A percentile compares a stretch with the other conserved stretches of the same genome.
Evolutionary conservation across 2,329 filamentous ascomycete genomes (phyloP).

Genomic region (Fusarium concolor): DNA sequence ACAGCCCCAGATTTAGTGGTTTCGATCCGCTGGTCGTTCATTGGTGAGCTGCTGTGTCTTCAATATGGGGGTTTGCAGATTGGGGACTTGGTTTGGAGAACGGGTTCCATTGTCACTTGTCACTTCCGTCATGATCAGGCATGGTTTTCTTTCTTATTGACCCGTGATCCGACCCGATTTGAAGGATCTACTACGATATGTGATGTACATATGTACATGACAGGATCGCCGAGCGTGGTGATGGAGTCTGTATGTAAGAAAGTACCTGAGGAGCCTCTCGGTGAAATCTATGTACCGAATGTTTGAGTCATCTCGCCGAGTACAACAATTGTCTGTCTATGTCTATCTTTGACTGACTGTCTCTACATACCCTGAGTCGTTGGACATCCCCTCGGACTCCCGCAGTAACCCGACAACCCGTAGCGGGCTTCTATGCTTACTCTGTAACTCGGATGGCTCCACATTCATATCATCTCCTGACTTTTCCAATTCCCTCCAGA

Average conservation of each 20-base stretch:
- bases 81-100: neutral
- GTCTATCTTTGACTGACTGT: neutral
- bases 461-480: slow-evolving; percentile 16
- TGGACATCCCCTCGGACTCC: slow-evolving; percentile 35
- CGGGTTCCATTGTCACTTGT: slow-evolving; percentile 2
- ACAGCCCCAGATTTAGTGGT: slow-evolving; percentile 9
- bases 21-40: neutral
- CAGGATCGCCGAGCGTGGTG: neutral
- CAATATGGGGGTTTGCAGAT: neutral
- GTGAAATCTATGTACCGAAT: slow-evolving; percentile 1
- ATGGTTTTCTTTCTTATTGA: neutral
- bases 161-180: neutral
- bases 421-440: slow-evolving; percentile 19
- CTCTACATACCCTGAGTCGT: slow-evolving; percentile 2
- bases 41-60: slow-evolving; percentile 6
- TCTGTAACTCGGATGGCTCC: neutral
- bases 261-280: neutral
- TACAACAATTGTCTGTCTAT: slow-evolving; percentile 9
- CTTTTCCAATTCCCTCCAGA: neutral
- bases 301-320: slow-evolving; percentile 34
- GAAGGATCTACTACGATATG: neutral
- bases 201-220: neutral
- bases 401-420: slow-evolving; percentile 40
- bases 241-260: neutral
- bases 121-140: neutral